A percentile compares a stretch with the other conserved stretches of the same genome.
phyloP scores from a whole-genome alignment of 257 asterid genomes.

The Leonotis leonurus region DNA sequence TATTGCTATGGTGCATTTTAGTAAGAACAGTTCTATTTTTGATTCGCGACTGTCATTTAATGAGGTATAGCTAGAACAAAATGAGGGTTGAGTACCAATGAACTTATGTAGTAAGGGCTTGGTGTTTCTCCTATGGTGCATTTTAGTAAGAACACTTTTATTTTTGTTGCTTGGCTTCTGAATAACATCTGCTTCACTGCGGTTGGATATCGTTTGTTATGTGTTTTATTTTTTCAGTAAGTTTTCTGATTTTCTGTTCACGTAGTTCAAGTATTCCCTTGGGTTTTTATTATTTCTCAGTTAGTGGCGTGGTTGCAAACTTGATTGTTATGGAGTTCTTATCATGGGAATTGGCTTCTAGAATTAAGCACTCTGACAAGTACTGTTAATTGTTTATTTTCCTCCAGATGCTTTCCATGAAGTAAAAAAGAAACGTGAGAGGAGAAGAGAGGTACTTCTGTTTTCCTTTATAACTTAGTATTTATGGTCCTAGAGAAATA shows the following conservation, averaged over 20 bases:
- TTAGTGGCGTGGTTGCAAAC: neutral
- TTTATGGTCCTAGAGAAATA: too few species aligned
- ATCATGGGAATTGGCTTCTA: neutral
- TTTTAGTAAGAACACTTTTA: neutral
- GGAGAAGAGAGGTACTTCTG: slow-evolving; percentile 74
- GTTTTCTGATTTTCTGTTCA: neutral
- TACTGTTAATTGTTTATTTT: slow-evolving; percentile 5
- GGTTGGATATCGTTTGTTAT: neutral
- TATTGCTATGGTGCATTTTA: neutral
- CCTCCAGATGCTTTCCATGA: slow-evolving; percentile 82
- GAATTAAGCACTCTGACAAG: slow-evolving; percentile 19
- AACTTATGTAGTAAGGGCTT: neutral
- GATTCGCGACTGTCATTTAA: neutral
- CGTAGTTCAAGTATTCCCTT: neutral
- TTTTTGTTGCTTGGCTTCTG: neutral
- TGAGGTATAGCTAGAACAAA: neutral
- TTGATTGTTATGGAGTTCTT: neutral
- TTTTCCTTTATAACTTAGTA: too few species aligned
- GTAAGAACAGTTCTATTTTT: neutral
- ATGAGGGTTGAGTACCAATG: neutral
- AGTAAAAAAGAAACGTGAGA: slow-evolving; percentile 67
- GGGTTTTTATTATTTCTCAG: neutral
- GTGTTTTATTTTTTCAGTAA: neutral
- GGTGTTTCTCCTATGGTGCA: neutral
- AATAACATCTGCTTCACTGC: neutral